A percentile compares a stretch with the other conserved stretches of the same genome.
phyloP scores from a whole-genome alignment of 1,139 yeast species.

The Lodderomyces margitis region DNA sequence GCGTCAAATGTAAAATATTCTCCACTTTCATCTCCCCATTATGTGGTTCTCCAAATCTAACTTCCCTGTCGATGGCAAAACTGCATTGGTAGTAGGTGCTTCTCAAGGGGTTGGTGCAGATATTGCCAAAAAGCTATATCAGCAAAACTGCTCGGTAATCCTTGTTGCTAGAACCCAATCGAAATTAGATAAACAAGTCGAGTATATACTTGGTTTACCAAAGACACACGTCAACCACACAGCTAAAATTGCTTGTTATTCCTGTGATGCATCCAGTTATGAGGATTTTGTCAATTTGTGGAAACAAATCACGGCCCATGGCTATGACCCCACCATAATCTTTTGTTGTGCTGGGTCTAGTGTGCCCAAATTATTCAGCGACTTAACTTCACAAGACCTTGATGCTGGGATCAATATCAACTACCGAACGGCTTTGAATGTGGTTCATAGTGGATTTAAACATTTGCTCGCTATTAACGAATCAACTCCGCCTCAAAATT shows the following conservation, averaged over 20 bases:
- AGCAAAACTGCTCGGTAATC: constrained; percentile 60
- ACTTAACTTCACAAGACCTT: constrained; percentile 58
- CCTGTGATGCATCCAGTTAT: constrained; percentile 69
- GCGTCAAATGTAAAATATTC: neutral
- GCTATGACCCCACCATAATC: constrained; percentile 63
- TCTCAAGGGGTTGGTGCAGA: constrained; percentile 93
- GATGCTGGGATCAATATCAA: constrained; percentile 62
- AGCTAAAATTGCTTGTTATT: constrained; percentile 45
- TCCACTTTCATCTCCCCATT: neutral
- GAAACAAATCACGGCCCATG: constrained; percentile 22
- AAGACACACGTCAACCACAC: constrained; percentile 12
- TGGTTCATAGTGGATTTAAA: constrained; percentile 62
- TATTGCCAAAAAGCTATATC: constrained; percentile 60
- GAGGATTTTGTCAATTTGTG: constrained; percentile 43
- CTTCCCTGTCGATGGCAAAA: constrained; percentile 43
- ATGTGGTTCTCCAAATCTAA: constrained; percentile 30
- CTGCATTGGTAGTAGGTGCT: constrained; percentile 86
- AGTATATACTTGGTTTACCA: constrained; percentile 26
- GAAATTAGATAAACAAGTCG: constrained; percentile 51
- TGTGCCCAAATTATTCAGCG: constrained; percentile 73
- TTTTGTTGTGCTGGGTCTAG: constrained; percentile 90
- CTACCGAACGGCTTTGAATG: constrained; percentile 69
- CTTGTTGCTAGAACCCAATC: constrained; percentile 73
- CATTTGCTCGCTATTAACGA: constrained; percentile 27
- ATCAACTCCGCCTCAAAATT: constrained; percentile 8